Evolutionary conservation across 208 protist genomes (phyloP), one percentile per base, ranked within the genome.

Genomic region (Wallacemonas collosoma): DNA sequence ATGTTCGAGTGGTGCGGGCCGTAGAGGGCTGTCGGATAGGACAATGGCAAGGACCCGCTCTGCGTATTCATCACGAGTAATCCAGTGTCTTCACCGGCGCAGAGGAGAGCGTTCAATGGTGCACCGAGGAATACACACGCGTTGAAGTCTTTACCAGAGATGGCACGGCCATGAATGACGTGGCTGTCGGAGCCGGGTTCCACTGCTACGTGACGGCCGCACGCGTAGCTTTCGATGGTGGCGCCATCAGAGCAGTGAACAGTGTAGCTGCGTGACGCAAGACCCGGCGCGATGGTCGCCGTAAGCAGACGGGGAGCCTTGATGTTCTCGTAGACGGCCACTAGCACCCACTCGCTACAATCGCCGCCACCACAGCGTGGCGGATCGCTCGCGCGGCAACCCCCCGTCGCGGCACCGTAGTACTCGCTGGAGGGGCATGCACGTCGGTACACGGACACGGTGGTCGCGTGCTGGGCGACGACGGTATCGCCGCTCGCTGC

Each of bases 1-100:
- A 95, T 88, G 72, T 95, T 95, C 2, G 91, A 91, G 41, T 85
- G 77, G 71, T 95, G 91, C 3, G 88, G 81, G 2, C 91, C 88
- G 15, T 72, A 80, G 1, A 92, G 58, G 50, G 79, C 43, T 5
- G 60, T 65, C n/a, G 17, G 14, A 62, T 38, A 1, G 56, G 3
- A 38, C 38, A 38, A 40, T 43, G 4, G 38, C 40, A 41, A 44
- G 41, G 41, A 11, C 8, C 26, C 43, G 55, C 50, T 15, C 51
- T 12, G 15, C 12, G 55, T 47, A 12, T 73, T 61, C 12, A 81
- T 36, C 9, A 87, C 48, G n/a, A 68, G 73, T 0, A 95, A 17
- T 36, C 77, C 85, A 51, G 84, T 81, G 68, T 95, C 86, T 62
- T 95, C 91, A 68, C 80, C 83, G 17, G 88, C 91, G 44, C 82